These are phyloP conservation scores for Ceratobasidium sp. DNA, from an alignment of 1,284 basidiomycete genomes.

Conservation along the genomic window DNA sequence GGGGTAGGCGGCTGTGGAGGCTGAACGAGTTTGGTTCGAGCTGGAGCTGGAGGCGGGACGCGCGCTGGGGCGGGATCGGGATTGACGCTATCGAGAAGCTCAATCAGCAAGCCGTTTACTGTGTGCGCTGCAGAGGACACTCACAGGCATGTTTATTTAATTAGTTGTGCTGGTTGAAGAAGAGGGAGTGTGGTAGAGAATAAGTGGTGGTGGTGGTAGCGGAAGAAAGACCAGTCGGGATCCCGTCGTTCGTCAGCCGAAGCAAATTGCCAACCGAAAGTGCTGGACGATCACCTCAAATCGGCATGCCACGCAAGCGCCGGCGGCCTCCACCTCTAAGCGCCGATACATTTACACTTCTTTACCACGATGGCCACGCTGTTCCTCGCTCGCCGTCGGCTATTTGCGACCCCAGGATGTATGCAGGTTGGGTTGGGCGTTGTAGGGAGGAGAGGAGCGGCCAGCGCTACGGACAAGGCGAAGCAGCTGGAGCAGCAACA, in stretches of 20 bases:
- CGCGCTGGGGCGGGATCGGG: slow-evolving; percentile 73
- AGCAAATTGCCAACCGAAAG: slow-evolving; percentile 25
- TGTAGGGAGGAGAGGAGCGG: slow-evolving; percentile 8
- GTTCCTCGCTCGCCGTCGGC: slow-evolving; percentile 10
- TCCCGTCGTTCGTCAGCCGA: slow-evolving; percentile 19
- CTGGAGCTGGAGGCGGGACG: slow-evolving; percentile 61
- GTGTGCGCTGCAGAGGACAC: slow-evolving; percentile 52
- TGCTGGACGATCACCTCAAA: slow-evolving; percentile 24
- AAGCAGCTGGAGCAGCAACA: slow-evolving; percentile 19
- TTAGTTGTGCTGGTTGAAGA: no score
- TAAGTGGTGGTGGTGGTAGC: slow-evolving; percentile 49
- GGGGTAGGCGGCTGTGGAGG: slow-evolving; percentile 41
- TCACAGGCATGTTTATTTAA: slow-evolving; percentile 72
- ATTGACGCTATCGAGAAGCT: slow-evolving; percentile 66
- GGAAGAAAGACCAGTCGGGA: slow-evolving; percentile 25
- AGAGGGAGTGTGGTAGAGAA: slow-evolving; percentile 14
- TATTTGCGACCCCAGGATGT: background rate
- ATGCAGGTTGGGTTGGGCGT: no score
- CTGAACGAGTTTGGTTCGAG: slow-evolving; percentile 45
- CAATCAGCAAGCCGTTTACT: background rate
- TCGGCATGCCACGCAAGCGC: slow-evolving; percentile 24
- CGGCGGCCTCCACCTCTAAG: slow-evolving; percentile 5
- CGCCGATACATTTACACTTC: slow-evolving; percentile 1
- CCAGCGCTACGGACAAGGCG: background rate
- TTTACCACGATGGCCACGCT: slow-evolving; percentile 13